Percentiles rank a stretch among this genome's conserved stretches.
These are phyloP conservation scores for Podaxis carcinomalis DNA, from an alignment of 768 basidiomycete species.

Conservation along the genomic window DNA sequence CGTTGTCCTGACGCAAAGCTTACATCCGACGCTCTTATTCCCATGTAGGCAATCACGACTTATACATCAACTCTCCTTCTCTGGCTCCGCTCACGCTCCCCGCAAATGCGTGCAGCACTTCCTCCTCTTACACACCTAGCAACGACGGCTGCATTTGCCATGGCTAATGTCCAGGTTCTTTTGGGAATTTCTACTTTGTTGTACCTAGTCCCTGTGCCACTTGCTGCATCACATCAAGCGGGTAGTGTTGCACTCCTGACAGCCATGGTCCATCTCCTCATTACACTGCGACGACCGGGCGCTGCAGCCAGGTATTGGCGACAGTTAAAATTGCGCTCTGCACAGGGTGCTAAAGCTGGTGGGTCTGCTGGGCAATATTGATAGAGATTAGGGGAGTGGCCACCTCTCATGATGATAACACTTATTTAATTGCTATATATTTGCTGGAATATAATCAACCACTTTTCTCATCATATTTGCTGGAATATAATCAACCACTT, in stretches of 20 bases:
- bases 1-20: neutral
- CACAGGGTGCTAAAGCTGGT: conserved; percentile 1
- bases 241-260: conserved; percentile 89
- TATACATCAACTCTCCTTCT: conserved; percentile 66
- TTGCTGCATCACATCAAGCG: conserved; percentile 94
- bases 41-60: conserved; percentile 73
- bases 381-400: neutral
- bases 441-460: neutral
- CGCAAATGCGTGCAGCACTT: conserved; percentile 54
- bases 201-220: conserved; percentile 87
- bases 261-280: conserved; percentile 71
- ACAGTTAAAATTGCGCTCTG: conserved; percentile 6
- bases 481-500: neutral
- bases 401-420: neutral
- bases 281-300: conserved; percentile 69
- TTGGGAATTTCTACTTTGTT: conserved; percentile 71
- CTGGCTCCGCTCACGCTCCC: conserved; percentile 52
- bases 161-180: conserved; percentile 80
- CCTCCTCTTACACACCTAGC: conserved; percentile 59
- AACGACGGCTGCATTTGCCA: conserved; percentile 59
- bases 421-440: neutral
- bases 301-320: conserved; percentile 62
- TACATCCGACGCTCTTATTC: neutral
- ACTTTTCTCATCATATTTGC: neutral
- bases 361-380: neutral